Evolutionary conservation across 1,284 basidiomycete genomes (phyloP).

Genomic region (Cerrena zonata): DNA sequence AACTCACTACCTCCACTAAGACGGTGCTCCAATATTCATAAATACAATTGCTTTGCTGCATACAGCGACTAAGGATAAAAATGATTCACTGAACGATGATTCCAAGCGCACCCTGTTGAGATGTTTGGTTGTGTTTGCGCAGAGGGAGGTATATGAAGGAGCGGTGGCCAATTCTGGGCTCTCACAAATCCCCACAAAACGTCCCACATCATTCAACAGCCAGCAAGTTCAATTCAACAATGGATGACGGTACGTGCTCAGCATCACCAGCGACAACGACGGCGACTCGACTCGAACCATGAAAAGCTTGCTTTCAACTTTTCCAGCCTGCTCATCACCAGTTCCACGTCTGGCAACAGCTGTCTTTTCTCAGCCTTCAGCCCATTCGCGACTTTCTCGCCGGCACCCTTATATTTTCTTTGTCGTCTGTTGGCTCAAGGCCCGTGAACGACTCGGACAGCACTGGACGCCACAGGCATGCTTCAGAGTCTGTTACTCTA

Average conservation of each 20-base stretch:
- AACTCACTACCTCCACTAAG: neutral
- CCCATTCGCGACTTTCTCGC: conserved; percentile 18
- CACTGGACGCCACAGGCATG: neutral
- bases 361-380: conserved; percentile 13
- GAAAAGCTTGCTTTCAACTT: conserved; percentile 21
- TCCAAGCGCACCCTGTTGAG: neutral
- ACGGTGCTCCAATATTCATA: neutral
- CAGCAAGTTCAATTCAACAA: conserved; percentile 28
- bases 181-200: neutral
- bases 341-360: neutral
- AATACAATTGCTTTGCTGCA: neutral
- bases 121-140: conserved; percentile 28
- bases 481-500: neutral
- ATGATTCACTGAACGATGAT: too few species aligned
- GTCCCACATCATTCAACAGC: conserved; percentile 13
- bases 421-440: conserved; percentile 28
- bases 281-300: conserved; percentile 22
- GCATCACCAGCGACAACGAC: conserved; percentile 52
- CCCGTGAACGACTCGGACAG: conserved; percentile 10
- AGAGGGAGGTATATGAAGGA: neutral
- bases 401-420: neutral
- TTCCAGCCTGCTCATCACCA: conserved; percentile 30
- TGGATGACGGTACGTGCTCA: conserved; percentile 81
- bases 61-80: too few species aligned
- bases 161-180: neutral